A percentile compares a stretch with the other conserved stretches of the same genome.
These are phyloP conservation scores for Papilionanthe hybrid DNA, from an alignment of 116 monocot species.

Conservation along the genomic window DNA sequence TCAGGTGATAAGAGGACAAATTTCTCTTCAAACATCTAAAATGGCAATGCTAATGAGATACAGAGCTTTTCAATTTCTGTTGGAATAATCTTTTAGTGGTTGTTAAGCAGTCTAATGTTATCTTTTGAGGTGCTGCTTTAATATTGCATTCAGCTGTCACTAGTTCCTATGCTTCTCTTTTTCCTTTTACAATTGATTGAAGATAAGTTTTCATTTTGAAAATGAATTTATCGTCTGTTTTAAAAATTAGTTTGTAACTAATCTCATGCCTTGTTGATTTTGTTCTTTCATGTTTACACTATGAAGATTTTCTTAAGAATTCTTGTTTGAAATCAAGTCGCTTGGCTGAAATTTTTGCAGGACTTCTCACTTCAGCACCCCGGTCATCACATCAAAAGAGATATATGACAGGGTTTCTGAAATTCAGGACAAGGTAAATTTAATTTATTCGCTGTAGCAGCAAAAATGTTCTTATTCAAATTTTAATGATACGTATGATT, in stretches of 20 bases:
- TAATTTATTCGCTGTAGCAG: background rate
- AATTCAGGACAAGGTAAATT: constrained; percentile 72
- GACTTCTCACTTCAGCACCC: constrained; percentile 36
- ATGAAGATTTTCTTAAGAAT: background rate
- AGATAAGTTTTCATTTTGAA: background rate
- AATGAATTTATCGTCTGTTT: background rate
- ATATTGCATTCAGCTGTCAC: background rate
- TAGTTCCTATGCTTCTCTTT: background rate
- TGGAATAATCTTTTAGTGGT: too few species aligned
- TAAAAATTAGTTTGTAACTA: background rate
- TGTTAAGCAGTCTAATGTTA: background rate
- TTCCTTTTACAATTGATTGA: background rate
- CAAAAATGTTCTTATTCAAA: background rate
- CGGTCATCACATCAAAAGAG: constrained; percentile 73
- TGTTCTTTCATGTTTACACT: background rate
- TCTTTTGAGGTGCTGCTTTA: background rate
- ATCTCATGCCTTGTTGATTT: background rate
- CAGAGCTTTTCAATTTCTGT: too few species aligned
- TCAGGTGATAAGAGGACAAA: too few species aligned
- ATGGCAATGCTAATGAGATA: too few species aligned
- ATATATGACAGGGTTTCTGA: constrained; percentile 53
- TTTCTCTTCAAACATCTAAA: too few species aligned
- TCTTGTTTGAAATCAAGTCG: constrained; percentile 1
- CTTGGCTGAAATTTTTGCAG: constrained; percentile 22
- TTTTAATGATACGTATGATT: background rate